These are phyloP conservation scores for Colletotrichum caudatum DNA, from an alignment of 2,329 filamentous ascomycete species.

Conservation along the genomic window DNA sequence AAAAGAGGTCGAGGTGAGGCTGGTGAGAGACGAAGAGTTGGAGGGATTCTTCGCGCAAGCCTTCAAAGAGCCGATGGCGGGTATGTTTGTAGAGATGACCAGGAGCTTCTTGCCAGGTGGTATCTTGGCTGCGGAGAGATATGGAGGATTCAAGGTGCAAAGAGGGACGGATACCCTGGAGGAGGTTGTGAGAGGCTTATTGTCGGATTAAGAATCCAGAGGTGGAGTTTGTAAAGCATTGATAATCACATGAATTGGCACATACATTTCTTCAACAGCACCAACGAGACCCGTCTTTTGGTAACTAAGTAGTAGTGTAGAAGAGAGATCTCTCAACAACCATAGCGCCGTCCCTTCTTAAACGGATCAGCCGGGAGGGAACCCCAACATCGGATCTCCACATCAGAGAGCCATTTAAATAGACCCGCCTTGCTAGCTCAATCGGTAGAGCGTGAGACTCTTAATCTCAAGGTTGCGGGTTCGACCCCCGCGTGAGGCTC, in stretches of 20 bases:
- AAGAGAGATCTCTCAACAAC: rapidly evolving
- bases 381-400: too few relatives aligned
- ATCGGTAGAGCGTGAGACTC: conserved; percentile 82
- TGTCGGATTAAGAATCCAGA: background rate
- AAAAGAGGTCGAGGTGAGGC: conserved; percentile 44
- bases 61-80: conserved; percentile 42
- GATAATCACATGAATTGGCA: too few relatives aligned
- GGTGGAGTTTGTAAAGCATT: too few relatives aligned
- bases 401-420: too few relatives aligned
- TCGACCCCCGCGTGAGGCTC: conserved; percentile 47
- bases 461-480: conserved; percentile 54
- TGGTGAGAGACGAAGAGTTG: conserved; percentile 45
- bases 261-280: too few relatives aligned
- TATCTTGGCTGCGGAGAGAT: conserved; percentile 42
- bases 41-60: conserved; percentile 44
- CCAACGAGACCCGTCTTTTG: too few relatives aligned
- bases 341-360: too few relatives aligned
- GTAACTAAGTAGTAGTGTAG: too few relatives aligned
- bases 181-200: conserved; percentile 4
- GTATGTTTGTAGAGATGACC: conserved; percentile 34
- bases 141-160: conserved; percentile 1
- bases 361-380: too few relatives aligned
- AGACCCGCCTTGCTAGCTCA: conserved; percentile 65
- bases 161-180: conserved; percentile 10
- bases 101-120: conserved; percentile 46